Evolutionary conservation across 1,284 basidiomycete species (phyloP).

Genomic region (Naganishia sp.): DNA sequence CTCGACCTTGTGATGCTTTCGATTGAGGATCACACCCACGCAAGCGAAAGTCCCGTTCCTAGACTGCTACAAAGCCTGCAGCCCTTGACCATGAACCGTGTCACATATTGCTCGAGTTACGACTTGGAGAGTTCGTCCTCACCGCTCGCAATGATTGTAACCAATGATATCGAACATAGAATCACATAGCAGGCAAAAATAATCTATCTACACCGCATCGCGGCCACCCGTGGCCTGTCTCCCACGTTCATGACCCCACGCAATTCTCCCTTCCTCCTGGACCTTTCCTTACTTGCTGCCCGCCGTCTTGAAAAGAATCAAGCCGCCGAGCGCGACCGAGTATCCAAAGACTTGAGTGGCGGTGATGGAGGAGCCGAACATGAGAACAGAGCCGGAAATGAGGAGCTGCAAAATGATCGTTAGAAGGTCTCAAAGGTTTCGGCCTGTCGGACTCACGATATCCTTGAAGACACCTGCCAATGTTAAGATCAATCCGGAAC

Average conservation of each 20-base stretch:
- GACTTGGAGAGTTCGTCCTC: no score
- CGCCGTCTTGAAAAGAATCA: conserved; percentile 36
- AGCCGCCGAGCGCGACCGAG: conserved; percentile 42
- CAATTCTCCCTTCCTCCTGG: background rate
- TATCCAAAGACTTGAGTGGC: conserved; percentile 81
- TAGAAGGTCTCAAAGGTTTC: background rate
- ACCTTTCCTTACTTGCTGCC: conserved; percentile 27
- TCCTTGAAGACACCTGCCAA: conserved; percentile 93
- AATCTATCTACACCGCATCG: conserved; percentile 5
- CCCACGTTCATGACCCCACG: background rate
- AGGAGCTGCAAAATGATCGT: conserved; percentile 60
- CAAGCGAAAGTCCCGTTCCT: no score
- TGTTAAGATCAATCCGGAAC: conserved; percentile 78
- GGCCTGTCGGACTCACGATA: conserved; percentile 46
- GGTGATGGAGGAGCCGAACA: conserved; percentile 78
- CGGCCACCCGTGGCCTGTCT: background rate
- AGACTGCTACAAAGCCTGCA: no score
- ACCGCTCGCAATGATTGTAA: background rate
- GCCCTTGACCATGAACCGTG: no score
- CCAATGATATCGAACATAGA: background rate
- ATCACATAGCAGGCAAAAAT: background rate
- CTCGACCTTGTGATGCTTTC: no score
- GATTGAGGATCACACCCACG: no score
- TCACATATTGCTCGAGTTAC: no score
- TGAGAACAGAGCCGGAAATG: conserved; percentile 80